These are phyloP conservation scores for Lipomyces yamadae DNA, from an alignment of 805 yeast genomes.

Conservation along the genomic window DNA sequence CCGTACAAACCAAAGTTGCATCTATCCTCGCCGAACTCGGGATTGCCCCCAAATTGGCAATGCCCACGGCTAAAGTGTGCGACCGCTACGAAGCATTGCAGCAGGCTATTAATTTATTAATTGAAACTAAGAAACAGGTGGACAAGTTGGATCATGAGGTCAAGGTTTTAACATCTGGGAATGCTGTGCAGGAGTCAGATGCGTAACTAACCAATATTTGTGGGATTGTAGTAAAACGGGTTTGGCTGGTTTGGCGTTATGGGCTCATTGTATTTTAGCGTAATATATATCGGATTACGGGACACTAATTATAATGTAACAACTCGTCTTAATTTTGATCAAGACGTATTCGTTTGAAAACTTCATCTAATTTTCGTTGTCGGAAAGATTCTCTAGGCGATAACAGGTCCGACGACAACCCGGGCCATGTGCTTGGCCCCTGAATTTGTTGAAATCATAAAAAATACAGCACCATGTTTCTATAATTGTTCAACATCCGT, in stretches of 20 bases:
- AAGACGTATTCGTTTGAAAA: too few relatives aligned
- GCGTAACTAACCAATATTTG: neutral
- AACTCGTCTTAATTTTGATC: too few relatives aligned
- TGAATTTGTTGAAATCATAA: too few relatives aligned
- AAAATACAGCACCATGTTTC: too few relatives aligned
- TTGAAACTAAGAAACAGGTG: slow-evolving; percentile 83
- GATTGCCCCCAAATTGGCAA: slow-evolving; percentile 73
- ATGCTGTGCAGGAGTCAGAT: neutral
- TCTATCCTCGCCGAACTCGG: slow-evolving; percentile 76
- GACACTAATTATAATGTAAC: too few relatives aligned
- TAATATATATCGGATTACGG: neutral
- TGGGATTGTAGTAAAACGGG: neutral
- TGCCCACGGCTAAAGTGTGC: slow-evolving; percentile 83
- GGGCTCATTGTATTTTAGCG: neutral
- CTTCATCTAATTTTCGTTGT: too few relatives aligned
- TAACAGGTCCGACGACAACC: too few relatives aligned
- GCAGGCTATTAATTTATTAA: slow-evolving; percentile 67
- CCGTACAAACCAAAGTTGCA: slow-evolving; percentile 64
- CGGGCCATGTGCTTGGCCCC: too few relatives aligned
- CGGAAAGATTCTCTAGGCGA: too few relatives aligned
- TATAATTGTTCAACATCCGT: too few relatives aligned
- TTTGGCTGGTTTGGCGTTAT: neutral
- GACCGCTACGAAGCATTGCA: slow-evolving; percentile 76
- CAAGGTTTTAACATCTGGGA: slow-evolving; percentile 44
- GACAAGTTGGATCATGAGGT: slow-evolving; percentile 87